Evolutionary conservation across 176 grass and related monocot species (phyloP).

Genomic region (Canna indica): DNA sequence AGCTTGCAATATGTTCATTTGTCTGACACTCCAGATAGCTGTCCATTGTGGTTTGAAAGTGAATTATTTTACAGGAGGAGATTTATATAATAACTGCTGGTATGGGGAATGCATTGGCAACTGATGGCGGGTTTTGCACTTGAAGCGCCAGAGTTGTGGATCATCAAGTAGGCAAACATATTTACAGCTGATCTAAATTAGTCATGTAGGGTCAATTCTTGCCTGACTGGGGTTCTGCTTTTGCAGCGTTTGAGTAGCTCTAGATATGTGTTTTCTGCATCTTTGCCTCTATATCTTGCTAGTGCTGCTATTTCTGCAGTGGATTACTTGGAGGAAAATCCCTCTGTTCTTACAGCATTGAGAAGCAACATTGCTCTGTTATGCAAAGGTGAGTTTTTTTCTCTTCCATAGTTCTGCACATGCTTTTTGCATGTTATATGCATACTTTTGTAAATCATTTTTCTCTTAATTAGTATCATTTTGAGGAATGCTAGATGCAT

Average conservation of each 20-base stretch:
- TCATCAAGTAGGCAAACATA: constrained; percentile 66
- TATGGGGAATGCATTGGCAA: constrained; percentile 93
- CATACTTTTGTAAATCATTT: not conserved
- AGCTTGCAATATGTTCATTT: not conserved
- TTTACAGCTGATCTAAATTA: not conserved
- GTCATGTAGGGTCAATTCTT: constrained; percentile 1
- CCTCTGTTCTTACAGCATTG: constrained; percentile 50
- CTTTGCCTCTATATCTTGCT: constrained; percentile 87
- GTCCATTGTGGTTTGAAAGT: constrained; percentile 17
- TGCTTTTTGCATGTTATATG: not conserved
- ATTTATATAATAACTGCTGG: constrained; percentile 97
- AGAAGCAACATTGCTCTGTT: constrained; percentile 57
- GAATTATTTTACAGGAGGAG: constrained; percentile 55
- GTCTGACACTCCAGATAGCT: constrained; percentile 6
- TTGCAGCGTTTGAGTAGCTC: constrained; percentile 84
- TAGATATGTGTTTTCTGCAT: constrained; percentile 92
- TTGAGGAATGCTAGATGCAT: no score
- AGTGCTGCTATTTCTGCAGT: constrained; percentile 83
- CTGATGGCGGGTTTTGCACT: constrained; percentile 90
- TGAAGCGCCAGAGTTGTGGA: constrained; percentile 89
- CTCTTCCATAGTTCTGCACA: not conserved
- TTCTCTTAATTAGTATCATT: no score
- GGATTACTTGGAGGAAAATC: constrained; percentile 80
- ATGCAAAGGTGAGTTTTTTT: constrained; percentile 38
- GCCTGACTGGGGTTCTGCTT: constrained; percentile 12